Evolutionary conservation across 306 rosid genomes (phyloP).

Genomic region (Acacia melanoxylon): DNA sequence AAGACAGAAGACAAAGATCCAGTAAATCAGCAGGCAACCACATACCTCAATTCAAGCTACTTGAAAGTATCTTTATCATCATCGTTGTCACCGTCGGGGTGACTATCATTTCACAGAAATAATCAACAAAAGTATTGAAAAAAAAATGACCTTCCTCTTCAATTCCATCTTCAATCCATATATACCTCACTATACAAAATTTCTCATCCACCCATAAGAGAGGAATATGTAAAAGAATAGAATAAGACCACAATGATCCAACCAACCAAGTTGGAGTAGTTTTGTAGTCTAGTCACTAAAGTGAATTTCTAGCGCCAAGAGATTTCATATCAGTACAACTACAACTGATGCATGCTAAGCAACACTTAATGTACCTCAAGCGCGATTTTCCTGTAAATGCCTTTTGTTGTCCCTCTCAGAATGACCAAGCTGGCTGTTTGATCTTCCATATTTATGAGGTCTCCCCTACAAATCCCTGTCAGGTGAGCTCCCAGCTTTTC

Average conservation of each 20-base stretch:
- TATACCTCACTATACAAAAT: conserved; percentile 32
- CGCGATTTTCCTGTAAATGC: conserved; percentile 65
- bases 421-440: conserved; percentile 50
- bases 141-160: conserved; percentile 29
- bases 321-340: not conserved
- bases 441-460: conserved; percentile 51
- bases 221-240: conserved; percentile 19
- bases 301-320: conserved; percentile 2
- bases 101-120: conserved; percentile 26
- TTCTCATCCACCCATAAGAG: conserved; percentile 32
- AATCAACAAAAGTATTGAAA: conserved; percentile 22
- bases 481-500: conserved; percentile 72
- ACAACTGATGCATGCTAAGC: not conserved
- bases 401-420: conserved; percentile 66
- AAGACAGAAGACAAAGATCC: not conserved
- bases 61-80: not conserved
- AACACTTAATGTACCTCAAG: conserved; percentile 30
- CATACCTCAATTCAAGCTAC: not conserved
- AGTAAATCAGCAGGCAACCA: not conserved
- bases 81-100: not conserved
- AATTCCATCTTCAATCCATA: conserved; percentile 29
- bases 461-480: conserved; percentile 55
- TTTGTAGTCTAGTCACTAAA: conserved; percentile 20
- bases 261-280: conserved; percentile 34
- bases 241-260: conserved; percentile 5